Conservation (phyloP, 2,329 filamentous ascomycete species). For the Hymenoscyphus albidus region DNA sequence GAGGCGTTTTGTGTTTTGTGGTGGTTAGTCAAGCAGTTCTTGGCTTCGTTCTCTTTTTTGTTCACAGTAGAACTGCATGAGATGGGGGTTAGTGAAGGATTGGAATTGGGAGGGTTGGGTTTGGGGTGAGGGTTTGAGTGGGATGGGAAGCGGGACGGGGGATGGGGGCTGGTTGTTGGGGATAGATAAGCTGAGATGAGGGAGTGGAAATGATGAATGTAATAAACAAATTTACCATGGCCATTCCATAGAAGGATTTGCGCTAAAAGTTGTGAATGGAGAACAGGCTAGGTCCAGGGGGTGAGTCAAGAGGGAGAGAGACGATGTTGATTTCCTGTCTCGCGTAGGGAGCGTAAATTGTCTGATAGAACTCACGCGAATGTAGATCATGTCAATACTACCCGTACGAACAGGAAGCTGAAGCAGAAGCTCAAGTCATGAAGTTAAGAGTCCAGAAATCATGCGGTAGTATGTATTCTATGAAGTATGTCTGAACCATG, state of each 20-base stretch:
- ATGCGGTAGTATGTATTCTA: constrained; percentile 23
- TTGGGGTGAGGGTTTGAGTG: neutral
- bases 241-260: neutral
- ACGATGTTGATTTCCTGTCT: no score
- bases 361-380: no score
- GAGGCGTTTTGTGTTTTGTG: neutral
- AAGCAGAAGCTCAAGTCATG: neutral
- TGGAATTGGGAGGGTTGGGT: neutral
- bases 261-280: no score
- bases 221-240: constrained; percentile 9
- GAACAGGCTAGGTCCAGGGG: no score
- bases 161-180: neutral
- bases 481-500: constrained; percentile 14
- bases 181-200: neutral
- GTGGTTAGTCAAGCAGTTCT: neutral
- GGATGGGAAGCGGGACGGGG: neutral
- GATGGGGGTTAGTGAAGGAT: neutral
- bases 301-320: no score
- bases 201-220: constrained; percentile 17
- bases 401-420: no score
- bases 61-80: neutral
- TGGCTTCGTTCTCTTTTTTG: neutral
- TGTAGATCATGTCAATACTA: no score
- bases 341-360: no score
- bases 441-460: neutral